Evolutionary conservation across 257 asterid species (phyloP).

Genomic region (Voacanga thouarsii): DNA sequence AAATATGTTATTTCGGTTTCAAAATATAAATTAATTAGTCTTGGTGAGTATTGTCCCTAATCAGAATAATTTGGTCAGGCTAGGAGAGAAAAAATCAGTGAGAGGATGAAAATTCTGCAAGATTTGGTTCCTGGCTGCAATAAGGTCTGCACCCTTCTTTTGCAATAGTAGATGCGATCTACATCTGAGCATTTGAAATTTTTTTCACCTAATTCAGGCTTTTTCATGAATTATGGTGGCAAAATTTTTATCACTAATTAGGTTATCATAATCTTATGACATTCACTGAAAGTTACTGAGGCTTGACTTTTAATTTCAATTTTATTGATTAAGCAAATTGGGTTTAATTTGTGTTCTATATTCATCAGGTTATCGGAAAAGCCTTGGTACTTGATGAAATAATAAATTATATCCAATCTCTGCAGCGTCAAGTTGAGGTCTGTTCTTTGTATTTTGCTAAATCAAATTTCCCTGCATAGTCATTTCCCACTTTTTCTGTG

Average conservation of each 20-base stretch:
- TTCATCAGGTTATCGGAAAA: slow-evolving; percentile 75
- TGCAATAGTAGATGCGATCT: neutral
- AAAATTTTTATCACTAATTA: neutral
- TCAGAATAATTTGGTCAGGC: slow-evolving; percentile 43
- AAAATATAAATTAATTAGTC: neutral
- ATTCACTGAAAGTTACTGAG: neutral
- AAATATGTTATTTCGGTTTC: slow-evolving; percentile 10
- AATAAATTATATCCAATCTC: slow-evolving; percentile 81
- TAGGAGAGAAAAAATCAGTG: slow-evolving; percentile 90
- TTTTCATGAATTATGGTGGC: neutral
- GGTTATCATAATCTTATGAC: neutral
- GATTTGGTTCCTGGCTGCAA: slow-evolving; percentile 96
- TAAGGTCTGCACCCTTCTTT: slow-evolving; percentile 44
- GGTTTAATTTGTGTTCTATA: neutral
- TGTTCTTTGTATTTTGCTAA: slow-evolving; percentile 14
- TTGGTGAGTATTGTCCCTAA: slow-evolving; percentile 20
- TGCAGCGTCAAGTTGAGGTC: slow-evolving; percentile 93
- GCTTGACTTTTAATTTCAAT: slow-evolving; percentile 11
- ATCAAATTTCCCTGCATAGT: neutral
- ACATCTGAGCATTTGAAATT: neutral
- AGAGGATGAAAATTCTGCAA: slow-evolving; percentile 93
- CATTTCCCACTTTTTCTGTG: neutral
- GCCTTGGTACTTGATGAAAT: slow-evolving; percentile 93
- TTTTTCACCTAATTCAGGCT: neutral
- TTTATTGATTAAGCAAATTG: slow-evolving; percentile 3